Conservation (phyloP, 371 early-diverging fungal species). For the Mortierella sp. region DNA sequence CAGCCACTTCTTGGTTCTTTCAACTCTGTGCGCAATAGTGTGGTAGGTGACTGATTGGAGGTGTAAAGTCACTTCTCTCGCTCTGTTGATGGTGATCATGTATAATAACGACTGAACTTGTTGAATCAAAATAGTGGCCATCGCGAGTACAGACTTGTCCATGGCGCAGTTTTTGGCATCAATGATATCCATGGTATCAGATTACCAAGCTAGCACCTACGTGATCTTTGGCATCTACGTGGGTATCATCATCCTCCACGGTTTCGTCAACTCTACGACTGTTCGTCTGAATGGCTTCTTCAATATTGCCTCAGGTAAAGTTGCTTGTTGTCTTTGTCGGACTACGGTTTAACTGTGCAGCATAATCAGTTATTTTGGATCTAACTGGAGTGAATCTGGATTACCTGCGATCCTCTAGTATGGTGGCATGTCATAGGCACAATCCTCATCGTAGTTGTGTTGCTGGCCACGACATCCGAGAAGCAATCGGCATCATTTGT, state of each 20-base stretch:
- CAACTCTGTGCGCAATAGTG: no score
- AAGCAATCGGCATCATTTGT: constrained; percentile 60
- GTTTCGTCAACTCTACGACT: constrained; percentile 64
- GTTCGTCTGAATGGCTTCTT: constrained; percentile 60
- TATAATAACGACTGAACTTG: background rate
- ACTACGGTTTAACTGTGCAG: no score
- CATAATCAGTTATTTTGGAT: no score
- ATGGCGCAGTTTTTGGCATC: constrained; percentile 62
- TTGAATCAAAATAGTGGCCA: constrained; percentile 45
- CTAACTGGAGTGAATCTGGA: no score
- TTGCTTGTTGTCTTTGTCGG: no score
- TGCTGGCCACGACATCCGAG: constrained; percentile 34
- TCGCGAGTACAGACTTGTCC: constrained; percentile 65
- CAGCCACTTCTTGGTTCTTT: background rate
- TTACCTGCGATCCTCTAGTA: constrained; percentile 57
- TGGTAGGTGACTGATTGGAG: background rate
- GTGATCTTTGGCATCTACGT: constrained; percentile 61
- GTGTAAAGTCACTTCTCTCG: no score
- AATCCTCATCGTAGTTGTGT: constrained; percentile 25
- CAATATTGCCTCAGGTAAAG: constrained; percentile 52
- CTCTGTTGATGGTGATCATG: no score
- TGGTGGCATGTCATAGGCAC: constrained; percentile 52
- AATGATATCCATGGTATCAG: constrained; percentile 55
- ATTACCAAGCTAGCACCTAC: constrained; percentile 55
- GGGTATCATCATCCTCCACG: constrained; percentile 62